phyloP scores from a whole-genome alignment of 148 eudicot species.

The Mesembryanthemum crystallinum region DNA sequence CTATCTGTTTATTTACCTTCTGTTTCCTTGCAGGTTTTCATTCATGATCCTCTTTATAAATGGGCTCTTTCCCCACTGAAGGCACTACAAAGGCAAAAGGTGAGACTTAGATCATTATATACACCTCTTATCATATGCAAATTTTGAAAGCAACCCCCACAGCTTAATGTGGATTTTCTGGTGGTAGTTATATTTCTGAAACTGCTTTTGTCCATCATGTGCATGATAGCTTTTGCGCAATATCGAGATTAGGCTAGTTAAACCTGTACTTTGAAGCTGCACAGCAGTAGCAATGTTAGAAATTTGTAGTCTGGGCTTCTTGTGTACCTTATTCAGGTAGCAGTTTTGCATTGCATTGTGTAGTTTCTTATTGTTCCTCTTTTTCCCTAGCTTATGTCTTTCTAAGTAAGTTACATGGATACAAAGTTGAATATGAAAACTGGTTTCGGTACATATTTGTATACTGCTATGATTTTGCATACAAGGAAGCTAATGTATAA shows the following conservation, averaged over 20 bases:
- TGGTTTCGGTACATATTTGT: too few species aligned
- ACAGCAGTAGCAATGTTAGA: not conserved
- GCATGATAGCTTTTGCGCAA: not conserved
- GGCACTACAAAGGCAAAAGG: slow-evolving; percentile 96
- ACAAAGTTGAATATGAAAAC: too few species aligned
- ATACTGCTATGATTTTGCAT: too few species aligned
- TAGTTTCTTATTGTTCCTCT: not conserved
- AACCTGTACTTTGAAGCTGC: not conserved
- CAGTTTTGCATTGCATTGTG: not conserved
- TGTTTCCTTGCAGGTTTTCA: slow-evolving; percentile 72
- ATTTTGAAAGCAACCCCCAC: slow-evolving; percentile 2
- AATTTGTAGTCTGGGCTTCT: not conserved
- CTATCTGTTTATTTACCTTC: not conserved
- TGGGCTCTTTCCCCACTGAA: slow-evolving; percentile 98
- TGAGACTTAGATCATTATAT: slow-evolving; percentile 23
- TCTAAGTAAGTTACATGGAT: too few species aligned
- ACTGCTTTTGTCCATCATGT: not conserved
- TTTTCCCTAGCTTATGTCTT: not conserved
- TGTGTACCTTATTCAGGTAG: slow-evolving; percentile 2
- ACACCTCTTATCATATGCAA: too few species aligned
- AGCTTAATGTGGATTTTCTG: not conserved
- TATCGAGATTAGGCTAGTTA: not conserved
- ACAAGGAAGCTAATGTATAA: too few species aligned
- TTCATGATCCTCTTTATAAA: slow-evolving; percentile 95
- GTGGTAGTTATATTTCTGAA: not conserved